phyloP scores from a whole-genome alignment of 1,284 basidiomycete species.

The Phylloboletellus chloephorus region DNA sequence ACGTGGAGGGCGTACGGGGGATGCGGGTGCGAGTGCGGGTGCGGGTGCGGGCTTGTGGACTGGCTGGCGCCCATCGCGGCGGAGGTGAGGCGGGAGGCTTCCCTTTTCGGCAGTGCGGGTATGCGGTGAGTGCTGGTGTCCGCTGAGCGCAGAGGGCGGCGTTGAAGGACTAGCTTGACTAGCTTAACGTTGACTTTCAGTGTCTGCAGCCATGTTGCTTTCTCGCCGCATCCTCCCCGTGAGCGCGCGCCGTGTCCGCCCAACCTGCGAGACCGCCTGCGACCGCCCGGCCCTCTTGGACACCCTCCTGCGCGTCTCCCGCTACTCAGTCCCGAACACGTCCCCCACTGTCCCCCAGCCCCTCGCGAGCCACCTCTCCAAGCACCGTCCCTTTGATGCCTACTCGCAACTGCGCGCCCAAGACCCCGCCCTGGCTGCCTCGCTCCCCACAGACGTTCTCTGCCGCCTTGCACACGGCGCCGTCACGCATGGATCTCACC shows the following conservation, averaged over 20 bases:
- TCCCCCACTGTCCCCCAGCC: too few relatives aligned
- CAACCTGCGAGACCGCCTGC: too few relatives aligned
- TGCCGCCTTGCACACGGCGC: constrained; percentile 28
- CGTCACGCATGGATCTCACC: constrained; percentile 28
- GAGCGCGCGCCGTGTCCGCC: constrained; percentile 30
- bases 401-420: constrained; percentile 25
- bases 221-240: constrained; percentile 46
- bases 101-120: constrained; percentile 24
- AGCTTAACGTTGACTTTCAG: too few relatives aligned
- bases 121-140: constrained; percentile 57
- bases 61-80: constrained; percentile 66
- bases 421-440: constrained; percentile 20
- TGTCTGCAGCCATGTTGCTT: too few relatives aligned
- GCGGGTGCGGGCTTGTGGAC: constrained; percentile 56
- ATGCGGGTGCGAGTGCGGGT: too few relatives aligned
- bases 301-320: constrained; percentile 27
- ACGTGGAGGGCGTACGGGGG: constrained; percentile 82
- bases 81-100: neutral
- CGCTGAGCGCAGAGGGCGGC: too few relatives aligned
- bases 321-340: constrained; percentile 24
- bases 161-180: too few relatives aligned
- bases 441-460: constrained; percentile 27
- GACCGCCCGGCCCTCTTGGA: constrained; percentile 22
- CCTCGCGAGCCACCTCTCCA: too few relatives aligned
- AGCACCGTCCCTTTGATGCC: constrained; percentile 27